Evolutionary conservation across 2,329 filamentous ascomycete genomes (phyloP).

Genomic region (Fusarium temperatum): DNA sequence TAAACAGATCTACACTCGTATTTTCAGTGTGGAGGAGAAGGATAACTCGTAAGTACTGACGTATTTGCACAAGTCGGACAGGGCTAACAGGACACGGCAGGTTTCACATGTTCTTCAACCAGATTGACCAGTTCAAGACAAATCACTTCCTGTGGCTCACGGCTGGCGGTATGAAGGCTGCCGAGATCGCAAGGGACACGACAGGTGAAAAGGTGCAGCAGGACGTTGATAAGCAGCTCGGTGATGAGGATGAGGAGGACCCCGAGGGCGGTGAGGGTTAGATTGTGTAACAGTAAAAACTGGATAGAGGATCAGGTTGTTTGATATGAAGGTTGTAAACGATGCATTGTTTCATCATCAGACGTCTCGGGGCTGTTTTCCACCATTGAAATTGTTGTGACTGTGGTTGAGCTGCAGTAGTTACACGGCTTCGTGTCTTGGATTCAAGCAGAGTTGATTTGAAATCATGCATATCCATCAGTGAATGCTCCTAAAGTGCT

Average conservation of each 20-base stretch:
- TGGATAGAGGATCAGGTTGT: slow-evolving; percentile 4
- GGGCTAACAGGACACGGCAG: slow-evolving; percentile 51
- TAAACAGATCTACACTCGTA: slow-evolving; percentile 87
- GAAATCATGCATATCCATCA: background rate
- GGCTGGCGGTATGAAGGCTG: slow-evolving; percentile 71
- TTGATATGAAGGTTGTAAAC: background rate
- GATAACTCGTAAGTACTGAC: slow-evolving; percentile 77
- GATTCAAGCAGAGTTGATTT: background rate
- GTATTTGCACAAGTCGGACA: background rate
- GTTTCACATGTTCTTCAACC: slow-evolving; percentile 81
- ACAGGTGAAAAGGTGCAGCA: slow-evolving; percentile 51
- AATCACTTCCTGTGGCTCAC: slow-evolving; percentile 80
- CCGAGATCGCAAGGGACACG: slow-evolving; percentile 51
- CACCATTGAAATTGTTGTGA: background rate
- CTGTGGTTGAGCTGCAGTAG: background rate
- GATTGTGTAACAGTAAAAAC: slow-evolving; percentile 9
- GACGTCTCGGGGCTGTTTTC: slow-evolving; percentile 1
- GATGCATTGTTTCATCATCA: slow-evolving; percentile 9
- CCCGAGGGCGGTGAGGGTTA: slow-evolving; percentile 58
- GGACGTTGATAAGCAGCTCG: slow-evolving; percentile 58
- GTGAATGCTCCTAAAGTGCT: background rate
- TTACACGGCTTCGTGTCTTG: background rate
- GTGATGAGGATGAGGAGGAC: slow-evolving; percentile 63
- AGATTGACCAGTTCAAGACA: slow-evolving; percentile 77
- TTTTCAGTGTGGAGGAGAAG: slow-evolving; percentile 89